A percentile compares a stretch with the other conserved stretches of the same genome.
Evolutionary conservation across 129 eudicot species (phyloP).

Genomic region (Oenanthe sinensis): DNA sequence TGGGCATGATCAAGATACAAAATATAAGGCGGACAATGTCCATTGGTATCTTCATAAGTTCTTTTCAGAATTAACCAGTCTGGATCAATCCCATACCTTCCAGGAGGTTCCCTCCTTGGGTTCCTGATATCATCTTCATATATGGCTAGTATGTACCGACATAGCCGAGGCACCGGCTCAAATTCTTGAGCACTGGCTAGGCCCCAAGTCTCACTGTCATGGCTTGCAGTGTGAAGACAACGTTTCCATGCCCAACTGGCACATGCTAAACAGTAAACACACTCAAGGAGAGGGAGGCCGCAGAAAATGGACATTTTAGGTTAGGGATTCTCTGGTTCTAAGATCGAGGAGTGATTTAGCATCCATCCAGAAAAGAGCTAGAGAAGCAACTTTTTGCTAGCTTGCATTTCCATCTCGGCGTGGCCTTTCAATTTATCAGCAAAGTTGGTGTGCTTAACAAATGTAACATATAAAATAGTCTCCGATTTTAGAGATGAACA

Average conservation of each 20-base stretch:
- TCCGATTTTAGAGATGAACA: neutral
- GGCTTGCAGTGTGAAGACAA: slow-evolving; percentile 71
- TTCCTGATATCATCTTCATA: slow-evolving; percentile 74
- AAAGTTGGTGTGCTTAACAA: neutral
- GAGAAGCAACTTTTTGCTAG: neutral
- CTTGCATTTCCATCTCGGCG: too few relatives aligned
- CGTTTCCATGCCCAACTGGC: slow-evolving; percentile 96
- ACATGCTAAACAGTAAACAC: slow-evolving; percentile 83
- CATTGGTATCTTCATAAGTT: slow-evolving; percentile 53
- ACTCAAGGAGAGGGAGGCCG: slow-evolving; percentile 81
- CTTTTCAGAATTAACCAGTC: slow-evolving; percentile 55
- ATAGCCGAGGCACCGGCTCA: slow-evolving; percentile 87
- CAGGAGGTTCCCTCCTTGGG: slow-evolving; percentile 79
- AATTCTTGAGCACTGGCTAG: slow-evolving; percentile 70
- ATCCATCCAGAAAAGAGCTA: neutral
- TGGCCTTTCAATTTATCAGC: neutral
- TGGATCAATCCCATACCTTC: slow-evolving; percentile 78
- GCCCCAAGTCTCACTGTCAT: slow-evolving; percentile 88
- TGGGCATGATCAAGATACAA: slow-evolving; percentile 79
- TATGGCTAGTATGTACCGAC: slow-evolving; percentile 67
- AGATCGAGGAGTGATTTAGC: neutral
- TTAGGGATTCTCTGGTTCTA: slow-evolving; percentile 5
- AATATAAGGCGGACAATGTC: slow-evolving; percentile 64
- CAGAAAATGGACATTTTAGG: slow-evolving; percentile 69
- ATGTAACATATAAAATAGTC: neutral